Evolutionary conservation across 2,329 filamentous ascomycete species (phyloP).

Genomic region (Colletotrichum caudatum): DNA sequence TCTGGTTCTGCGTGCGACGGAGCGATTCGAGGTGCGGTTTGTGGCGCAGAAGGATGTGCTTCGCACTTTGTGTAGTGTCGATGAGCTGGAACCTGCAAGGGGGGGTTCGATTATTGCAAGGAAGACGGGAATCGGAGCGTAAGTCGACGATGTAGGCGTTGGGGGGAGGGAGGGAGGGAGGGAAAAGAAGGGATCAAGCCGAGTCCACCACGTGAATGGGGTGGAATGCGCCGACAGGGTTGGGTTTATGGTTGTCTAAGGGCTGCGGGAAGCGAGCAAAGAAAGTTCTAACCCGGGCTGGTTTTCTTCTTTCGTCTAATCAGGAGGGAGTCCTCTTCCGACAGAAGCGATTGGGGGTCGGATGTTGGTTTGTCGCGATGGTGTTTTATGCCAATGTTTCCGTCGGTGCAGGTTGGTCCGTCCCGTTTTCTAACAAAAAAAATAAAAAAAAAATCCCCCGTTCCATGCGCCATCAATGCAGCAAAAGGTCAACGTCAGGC

Average conservation of each 20-base stretch:
- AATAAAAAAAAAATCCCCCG: too few species aligned
- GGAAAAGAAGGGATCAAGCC: conserved; percentile 22
- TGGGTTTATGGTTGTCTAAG: neutral
- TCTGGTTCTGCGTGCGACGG: neutral
- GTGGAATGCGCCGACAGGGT: neutral
- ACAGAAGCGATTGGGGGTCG: conserved; percentile 14
- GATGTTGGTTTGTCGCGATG: conserved; percentile 38
- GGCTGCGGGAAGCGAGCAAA: neutral
- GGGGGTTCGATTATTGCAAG: neutral
- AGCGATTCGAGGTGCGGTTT: neutral
- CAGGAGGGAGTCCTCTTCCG: conserved; percentile 2
- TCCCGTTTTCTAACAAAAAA: neutral
- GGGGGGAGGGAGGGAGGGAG: neutral
- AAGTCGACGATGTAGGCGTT: conserved; percentile 17
- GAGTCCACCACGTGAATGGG: neutral
- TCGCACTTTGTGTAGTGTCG: neutral
- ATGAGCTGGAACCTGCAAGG: neutral
- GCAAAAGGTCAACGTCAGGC: neutral
- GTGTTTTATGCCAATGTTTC: conserved; percentile 40
- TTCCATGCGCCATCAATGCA: conserved; percentile 24
- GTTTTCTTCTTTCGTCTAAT: neutral
- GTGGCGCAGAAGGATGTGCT: neutral
- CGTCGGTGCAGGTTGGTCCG: conserved; percentile 29
- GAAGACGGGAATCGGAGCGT: conserved; percentile 15
- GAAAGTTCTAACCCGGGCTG: conserved; percentile 10